Percentiles rank a stretch among this genome's conserved stretches.
Evolutionary conservation across 2,329 filamentous ascomycete species (phyloP).

Genomic region (Hypoxylon sp.): DNA sequence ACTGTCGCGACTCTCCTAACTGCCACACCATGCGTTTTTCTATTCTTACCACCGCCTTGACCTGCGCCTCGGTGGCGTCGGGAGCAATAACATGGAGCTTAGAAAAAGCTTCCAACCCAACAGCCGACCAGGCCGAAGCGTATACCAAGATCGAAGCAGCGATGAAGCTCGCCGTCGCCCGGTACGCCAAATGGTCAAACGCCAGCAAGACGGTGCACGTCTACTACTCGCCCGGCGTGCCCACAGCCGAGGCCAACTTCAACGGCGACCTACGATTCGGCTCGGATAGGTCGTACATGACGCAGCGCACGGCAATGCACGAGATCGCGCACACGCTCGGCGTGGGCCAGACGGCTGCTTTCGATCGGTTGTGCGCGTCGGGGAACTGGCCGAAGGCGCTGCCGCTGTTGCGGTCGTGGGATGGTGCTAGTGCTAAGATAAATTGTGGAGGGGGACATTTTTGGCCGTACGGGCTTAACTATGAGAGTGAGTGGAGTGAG

Average conservation of each 20-base stretch:
- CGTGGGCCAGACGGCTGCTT: conserved; percentile 60
- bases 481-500: conserved; percentile 61
- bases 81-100: conserved; percentile 58
- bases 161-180: conserved; percentile 58
- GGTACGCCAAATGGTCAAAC: conserved; percentile 55
- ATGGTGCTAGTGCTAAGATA: conserved; percentile 54
- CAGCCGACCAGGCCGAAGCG: conserved; percentile 59
- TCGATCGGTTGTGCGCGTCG: conserved; percentile 56
- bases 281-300: conserved; percentile 61
- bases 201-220: conserved; percentile 58
- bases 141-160: conserved; percentile 59
- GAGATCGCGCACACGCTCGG: conserved; percentile 64
- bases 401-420: conserved; percentile 57
- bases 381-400: conserved; percentile 59
- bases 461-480: conserved; percentile 58
- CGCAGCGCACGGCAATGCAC: conserved; percentile 62
- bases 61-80: conserved; percentile 53
- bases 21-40: conserved; percentile 54
- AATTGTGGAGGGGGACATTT: conserved; percentile 56
- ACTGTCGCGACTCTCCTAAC: background rate
- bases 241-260: conserved; percentile 61
- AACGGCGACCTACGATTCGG: conserved; percentile 64
- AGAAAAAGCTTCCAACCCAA: conserved; percentile 56
- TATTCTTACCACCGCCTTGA: conserved; percentile 48
- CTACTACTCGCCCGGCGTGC: conserved; percentile 59